Conservation (phyloP, 1,284 basidiomycete species). For the Cystobasidium slooffiae region DNA sequence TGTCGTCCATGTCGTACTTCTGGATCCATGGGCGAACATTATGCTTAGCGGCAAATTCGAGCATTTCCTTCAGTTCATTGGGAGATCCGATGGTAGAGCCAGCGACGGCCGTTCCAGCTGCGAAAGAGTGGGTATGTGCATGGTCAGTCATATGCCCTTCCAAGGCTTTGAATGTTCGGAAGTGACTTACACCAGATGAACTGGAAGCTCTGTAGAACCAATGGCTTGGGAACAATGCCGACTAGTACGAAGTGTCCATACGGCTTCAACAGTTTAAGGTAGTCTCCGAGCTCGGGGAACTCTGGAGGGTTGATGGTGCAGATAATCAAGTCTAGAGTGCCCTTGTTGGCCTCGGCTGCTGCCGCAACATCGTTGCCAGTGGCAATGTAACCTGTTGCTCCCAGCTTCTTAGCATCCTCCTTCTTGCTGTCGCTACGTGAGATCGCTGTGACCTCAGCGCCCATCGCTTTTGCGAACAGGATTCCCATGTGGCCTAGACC, state of each 20-base stretch:
- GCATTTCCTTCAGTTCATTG: slow-evolving; percentile 53
- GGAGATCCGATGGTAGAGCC: slow-evolving; percentile 50
- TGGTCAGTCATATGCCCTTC: neutral
- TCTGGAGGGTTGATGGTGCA: slow-evolving; percentile 58
- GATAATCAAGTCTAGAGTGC: slow-evolving; percentile 60
- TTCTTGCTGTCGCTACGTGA: slow-evolving; percentile 58
- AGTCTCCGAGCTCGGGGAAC: slow-evolving; percentile 57
- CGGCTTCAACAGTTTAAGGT: slow-evolving; percentile 58
- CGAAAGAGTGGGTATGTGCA: neutral
- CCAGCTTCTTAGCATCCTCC: slow-evolving; percentile 58
- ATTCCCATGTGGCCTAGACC: slow-evolving; percentile 57
- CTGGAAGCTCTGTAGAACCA: slow-evolving; percentile 52
- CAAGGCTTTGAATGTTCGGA: slow-evolving; percentile 45
- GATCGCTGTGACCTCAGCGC: slow-evolving; percentile 59
- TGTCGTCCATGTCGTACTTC: slow-evolving; percentile 59
- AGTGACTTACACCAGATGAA: slow-evolving; percentile 39
- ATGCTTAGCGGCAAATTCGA: slow-evolving; percentile 56
- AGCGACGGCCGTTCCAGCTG: neutral
- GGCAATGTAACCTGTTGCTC: slow-evolving; percentile 58
- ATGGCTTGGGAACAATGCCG: slow-evolving; percentile 55
- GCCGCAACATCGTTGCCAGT: slow-evolving; percentile 50
- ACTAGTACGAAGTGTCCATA: slow-evolving; percentile 58
- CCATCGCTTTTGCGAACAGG: slow-evolving; percentile 56
- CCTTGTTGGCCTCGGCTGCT: slow-evolving; percentile 49
- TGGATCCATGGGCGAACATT: slow-evolving; percentile 58